Evolutionary conservation across 495 filamentous ascomycete genomes (phyloP), one percentile per base, ranked within the genome.

Genomic region (Schizothecium vesticola): DNA sequence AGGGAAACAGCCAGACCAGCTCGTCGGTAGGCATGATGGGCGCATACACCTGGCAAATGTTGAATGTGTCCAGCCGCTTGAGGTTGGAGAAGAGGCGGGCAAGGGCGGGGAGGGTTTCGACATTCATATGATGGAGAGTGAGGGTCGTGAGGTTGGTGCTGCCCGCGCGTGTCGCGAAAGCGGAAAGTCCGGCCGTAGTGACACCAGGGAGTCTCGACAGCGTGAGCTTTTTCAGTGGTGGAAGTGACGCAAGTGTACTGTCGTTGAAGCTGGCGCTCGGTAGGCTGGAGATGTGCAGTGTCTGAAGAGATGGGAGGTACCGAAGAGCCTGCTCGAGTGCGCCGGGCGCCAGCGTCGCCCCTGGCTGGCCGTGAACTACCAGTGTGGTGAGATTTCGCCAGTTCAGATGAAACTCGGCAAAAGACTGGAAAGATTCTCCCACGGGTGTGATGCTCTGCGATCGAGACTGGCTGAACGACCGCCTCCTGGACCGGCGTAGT

Each of bases 141-240:
- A 95, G 79, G 6, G 84, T 84, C 43, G 81, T 83, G 62, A 94
- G 82, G 0, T 83, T 80, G 25, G 77, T 76, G 26, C 86, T 87
- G 60, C 85, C 80, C 0, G 81, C 78, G 1, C 86, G 86, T 12
- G 88, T 85, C 3, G 88, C 87, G 67, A 92, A 92, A 55, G 88
- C 85, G 0, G 88, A 86, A 51, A 97, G 85, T n/a, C 92, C 93
- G 59, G 81, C 79, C 67, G 90, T 90, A 11, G 91, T 94, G 36
- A 97, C 75, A 12, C 94, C 94, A 5, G 88, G 85, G 12, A 96
- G 86, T 69, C 89, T 86, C 64, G 91, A 87, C 29, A 97, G 82
- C 8, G 91, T 86, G 13, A 97, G 84, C 8, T 87, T 92, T 59
- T 89, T 83, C 26, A 97, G 79, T 3, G 86, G 74, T 0, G 93